Percentiles rank a stretch among this genome's conserved stretches.
Evolutionary conservation across 208 protist species (phyloP).

Genomic region (Trypanosomatidae sp.): DNA sequence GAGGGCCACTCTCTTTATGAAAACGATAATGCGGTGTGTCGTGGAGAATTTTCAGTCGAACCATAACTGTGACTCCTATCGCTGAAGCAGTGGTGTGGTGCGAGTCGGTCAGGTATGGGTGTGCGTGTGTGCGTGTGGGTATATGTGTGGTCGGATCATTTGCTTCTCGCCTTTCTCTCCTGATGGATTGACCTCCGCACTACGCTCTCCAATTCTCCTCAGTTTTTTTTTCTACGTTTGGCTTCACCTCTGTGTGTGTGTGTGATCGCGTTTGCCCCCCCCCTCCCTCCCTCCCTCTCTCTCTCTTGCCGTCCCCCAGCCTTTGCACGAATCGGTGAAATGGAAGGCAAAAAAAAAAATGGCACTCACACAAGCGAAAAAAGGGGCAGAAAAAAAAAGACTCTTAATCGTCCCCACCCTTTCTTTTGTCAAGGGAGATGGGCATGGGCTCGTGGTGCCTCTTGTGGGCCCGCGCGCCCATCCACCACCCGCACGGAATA

Average conservation of each 20-base stretch:
- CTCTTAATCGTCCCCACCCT: background rate
- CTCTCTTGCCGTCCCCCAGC: background rate
- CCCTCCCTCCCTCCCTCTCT: no score
- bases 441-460: background rate
- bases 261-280: background rate
- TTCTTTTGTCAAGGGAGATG: background rate
- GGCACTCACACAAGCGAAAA: background rate
- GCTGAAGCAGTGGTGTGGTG: background rate
- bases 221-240: background rate
- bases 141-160: background rate
- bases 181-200: background rate
- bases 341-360: background rate
- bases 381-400: background rate
- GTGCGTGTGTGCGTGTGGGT: background rate
- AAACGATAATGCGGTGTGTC: background rate
- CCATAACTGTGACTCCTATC: background rate
- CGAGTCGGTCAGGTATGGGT: background rate
- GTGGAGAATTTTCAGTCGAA: background rate
- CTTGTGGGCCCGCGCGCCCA: background rate
- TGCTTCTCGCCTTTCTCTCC: background rate
- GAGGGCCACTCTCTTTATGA: background rate
- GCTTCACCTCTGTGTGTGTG: background rate
- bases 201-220: background rate
- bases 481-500: background rate
- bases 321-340: background rate